Conservation (phyloP, 2,329 filamentous ascomycete species). For the Dendrostoma leiphaemia region DNA sequence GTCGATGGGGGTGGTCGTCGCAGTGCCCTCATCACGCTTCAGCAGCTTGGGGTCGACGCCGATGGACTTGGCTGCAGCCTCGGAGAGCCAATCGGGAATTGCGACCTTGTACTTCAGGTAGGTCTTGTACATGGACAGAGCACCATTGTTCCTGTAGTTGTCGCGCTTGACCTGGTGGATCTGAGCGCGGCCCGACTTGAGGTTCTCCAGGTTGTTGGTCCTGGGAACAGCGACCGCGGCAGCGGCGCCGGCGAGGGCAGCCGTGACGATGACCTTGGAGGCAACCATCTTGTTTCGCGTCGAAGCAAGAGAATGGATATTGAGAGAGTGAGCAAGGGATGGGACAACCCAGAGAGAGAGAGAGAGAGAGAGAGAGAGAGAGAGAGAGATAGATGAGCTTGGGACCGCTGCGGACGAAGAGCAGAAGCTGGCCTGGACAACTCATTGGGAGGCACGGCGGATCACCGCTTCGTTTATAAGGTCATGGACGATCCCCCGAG, state of each 20-base stretch:
- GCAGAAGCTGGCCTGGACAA: slow-evolving; percentile 8
- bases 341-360: neutral
- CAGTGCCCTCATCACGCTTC: slow-evolving; percentile 12
- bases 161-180: slow-evolving; percentile 16
- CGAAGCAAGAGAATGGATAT: neutral
- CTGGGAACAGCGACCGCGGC: slow-evolving; percentile 16
- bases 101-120: slow-evolving; percentile 20
- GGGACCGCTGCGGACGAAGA: slow-evolving; percentile 3
- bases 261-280: slow-evolving; percentile 17
- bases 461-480: neutral
- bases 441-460: neutral
- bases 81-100: slow-evolving; percentile 14
- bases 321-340: neutral
- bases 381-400: slow-evolving; percentile 4
- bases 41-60: slow-evolving; percentile 6
- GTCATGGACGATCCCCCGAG: neutral
- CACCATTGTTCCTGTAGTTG: slow-evolving; percentile 17
- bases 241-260: slow-evolving; percentile 16
- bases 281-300: slow-evolving; percentile 12
- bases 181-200: slow-evolving; percentile 16
- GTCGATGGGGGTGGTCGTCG: slow-evolving; percentile 11
- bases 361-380: neutral
- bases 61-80: slow-evolving; percentile 18
- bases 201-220: slow-evolving; percentile 6
- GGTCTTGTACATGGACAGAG: slow-evolving; percentile 20